Conservation (phyloP, 129 eudicot genomes). For the Saposhnikovia divaricata region DNA sequence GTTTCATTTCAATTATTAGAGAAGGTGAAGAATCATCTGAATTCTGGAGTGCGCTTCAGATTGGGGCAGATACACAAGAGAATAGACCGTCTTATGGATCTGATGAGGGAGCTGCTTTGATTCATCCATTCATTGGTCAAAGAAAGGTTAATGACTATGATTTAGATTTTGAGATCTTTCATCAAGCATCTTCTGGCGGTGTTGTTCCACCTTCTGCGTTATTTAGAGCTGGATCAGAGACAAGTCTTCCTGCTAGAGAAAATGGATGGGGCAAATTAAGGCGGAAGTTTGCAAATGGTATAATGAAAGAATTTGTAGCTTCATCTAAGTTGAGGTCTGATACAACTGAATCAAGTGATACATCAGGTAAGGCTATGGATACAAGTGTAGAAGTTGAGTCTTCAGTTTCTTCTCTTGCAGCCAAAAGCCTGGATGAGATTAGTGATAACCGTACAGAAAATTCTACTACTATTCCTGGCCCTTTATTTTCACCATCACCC, state of each 20-base stretch:
- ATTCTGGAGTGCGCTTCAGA: constrained; percentile 64
- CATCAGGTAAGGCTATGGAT: constrained; percentile 5
- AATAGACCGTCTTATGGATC: background rate
- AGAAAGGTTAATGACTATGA: constrained; percentile 64
- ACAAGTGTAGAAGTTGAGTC: constrained; percentile 23
- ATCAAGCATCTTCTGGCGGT: constrained; percentile 65
- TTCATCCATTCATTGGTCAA: constrained; percentile 10
- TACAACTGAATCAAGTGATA: constrained; percentile 1
- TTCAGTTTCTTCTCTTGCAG: constrained; percentile 26
- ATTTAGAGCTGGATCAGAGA: constrained; percentile 49
- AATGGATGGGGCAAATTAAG: constrained; percentile 81
- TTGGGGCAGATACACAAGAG: constrained; percentile 13
- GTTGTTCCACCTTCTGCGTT: constrained; percentile 75
- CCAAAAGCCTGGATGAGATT: constrained; percentile 21
- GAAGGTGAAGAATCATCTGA: constrained; percentile 83
- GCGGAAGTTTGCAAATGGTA: constrained; percentile 61
- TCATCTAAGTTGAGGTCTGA: constrained; percentile 21
- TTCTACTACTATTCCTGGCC: constrained; percentile 17
- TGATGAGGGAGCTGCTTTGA: background rate
- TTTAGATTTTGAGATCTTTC: constrained; percentile 71
- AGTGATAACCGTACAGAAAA: constrained; percentile 24
- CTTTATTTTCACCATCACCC: constrained; percentile 18
- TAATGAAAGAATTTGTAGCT: constrained; percentile 56
- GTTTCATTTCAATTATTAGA: constrained; percentile 40
- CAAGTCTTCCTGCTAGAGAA: constrained; percentile 68